Evolutionary conservation across 495 filamentous ascomycete species (phyloP).

Genomic region (Staphylotrichum tortipilum): DNA sequence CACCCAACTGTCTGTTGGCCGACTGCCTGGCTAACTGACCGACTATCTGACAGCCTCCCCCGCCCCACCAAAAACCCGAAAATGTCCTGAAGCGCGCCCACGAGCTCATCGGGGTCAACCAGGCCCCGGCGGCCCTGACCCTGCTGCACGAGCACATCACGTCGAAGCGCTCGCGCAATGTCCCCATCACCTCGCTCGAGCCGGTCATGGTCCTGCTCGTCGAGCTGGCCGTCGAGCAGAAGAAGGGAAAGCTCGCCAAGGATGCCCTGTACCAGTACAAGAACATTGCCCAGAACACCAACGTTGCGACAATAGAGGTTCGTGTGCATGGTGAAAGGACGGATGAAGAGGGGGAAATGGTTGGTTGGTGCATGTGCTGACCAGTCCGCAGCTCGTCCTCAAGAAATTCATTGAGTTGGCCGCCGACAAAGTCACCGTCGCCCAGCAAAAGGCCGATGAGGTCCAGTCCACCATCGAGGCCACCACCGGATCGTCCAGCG

Average conservation of each 20-base stretch:
- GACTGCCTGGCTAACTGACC: no score
- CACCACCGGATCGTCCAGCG: conserved; percentile 50
- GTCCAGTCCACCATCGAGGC: conserved; percentile 82
- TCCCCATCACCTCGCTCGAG: conserved; percentile 91
- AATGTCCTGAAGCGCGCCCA: conserved; percentile 98
- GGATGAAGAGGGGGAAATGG: neutral
- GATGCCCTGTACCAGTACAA: conserved; percentile 99
- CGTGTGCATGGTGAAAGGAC: conserved; percentile 3
- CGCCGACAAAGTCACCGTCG: conserved; percentile 90
- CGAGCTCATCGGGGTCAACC: conserved; percentile 95
- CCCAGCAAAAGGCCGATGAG: conserved; percentile 91
- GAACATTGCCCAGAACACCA: conserved; percentile 98
- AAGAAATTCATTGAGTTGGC: conserved; percentile 97
- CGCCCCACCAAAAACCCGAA: conserved; percentile 93
- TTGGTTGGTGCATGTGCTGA: conserved; percentile 8
- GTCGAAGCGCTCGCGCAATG: conserved; percentile 93
- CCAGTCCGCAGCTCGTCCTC: conserved; percentile 59
- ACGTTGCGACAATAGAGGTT: conserved; percentile 94
- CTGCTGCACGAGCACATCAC: conserved; percentile 99
- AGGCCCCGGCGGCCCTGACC: conserved; percentile 81
- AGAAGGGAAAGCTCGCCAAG: conserved; percentile 96
- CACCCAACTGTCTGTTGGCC: no score
- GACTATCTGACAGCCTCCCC: conserved; percentile 65
- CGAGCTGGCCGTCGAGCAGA: conserved; percentile 89
- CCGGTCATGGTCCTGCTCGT: conserved; percentile 97